These are phyloP conservation scores for Phytophthora citrophthora DNA, from an alignment of 352 stramenopile genomes.

Conservation along the genomic window DNA sequence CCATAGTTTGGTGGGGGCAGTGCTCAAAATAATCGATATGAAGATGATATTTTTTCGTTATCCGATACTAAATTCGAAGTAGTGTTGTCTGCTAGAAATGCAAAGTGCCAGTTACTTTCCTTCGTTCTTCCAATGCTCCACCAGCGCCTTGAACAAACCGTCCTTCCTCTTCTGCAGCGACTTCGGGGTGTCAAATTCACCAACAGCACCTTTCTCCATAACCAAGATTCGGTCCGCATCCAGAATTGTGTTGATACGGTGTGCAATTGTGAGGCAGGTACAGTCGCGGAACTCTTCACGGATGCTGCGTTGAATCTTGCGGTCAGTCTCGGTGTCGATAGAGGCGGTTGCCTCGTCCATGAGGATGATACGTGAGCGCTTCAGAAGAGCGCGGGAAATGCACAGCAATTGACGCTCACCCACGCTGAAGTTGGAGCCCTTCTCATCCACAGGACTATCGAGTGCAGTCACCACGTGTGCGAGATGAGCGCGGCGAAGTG, in stretches of 20 bases:
- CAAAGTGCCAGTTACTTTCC: slow-evolving; percentile 30
- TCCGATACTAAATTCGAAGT: not conserved
- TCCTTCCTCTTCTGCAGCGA: slow-evolving; percentile 69
- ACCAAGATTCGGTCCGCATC: slow-evolving; percentile 96
- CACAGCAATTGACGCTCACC: slow-evolving; percentile 97
- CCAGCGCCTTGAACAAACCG: slow-evolving; percentile 76
- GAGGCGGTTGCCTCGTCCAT: slow-evolving; percentile 98
- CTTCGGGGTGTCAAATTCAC: slow-evolving; percentile 94
- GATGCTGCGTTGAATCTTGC: slow-evolving; percentile 92
- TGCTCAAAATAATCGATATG: slow-evolving; percentile 23
- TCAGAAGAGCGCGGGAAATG: slow-evolving; percentile 94
- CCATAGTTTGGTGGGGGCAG: slow-evolving; percentile 6
- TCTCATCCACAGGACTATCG: slow-evolving; percentile 78
- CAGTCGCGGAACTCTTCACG: slow-evolving; percentile 92
- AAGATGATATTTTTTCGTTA: slow-evolving; percentile 10
- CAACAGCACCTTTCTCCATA: slow-evolving; percentile 92
- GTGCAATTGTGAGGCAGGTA: slow-evolving; percentile 97
- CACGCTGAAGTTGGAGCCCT: slow-evolving; percentile 95
- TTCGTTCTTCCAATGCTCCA: slow-evolving; percentile 80
- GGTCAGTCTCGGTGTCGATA: slow-evolving; percentile 90
- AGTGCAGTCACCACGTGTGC: slow-evolving; percentile 54
- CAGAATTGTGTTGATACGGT: slow-evolving; percentile 97
- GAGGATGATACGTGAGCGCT: slow-evolving; percentile 93
- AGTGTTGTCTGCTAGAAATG: not conserved
- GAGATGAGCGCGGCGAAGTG: slow-evolving; percentile 85